These are phyloP conservation scores for Teratosphaeria zuluensis DNA, from an alignment of 2,329 filamentous ascomycete genomes.

Conservation along the genomic window DNA sequence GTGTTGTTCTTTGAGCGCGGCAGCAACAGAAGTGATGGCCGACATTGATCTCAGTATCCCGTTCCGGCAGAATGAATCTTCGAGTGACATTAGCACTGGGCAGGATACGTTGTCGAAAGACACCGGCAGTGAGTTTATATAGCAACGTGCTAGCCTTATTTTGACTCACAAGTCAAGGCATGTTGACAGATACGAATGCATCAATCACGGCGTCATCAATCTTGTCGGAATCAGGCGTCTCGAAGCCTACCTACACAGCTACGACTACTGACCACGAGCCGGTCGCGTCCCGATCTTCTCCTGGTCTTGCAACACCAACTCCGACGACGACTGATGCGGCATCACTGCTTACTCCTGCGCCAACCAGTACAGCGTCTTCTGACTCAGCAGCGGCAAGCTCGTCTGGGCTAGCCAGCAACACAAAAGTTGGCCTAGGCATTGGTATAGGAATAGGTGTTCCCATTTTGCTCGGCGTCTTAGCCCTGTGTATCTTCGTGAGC, in stretches of 20 bases:
- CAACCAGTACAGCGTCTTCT: not conserved
- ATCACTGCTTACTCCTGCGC: not conserved
- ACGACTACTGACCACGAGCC: not conserved
- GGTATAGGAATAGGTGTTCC: slow-evolving; percentile 6
- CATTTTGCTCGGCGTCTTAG: slow-evolving; percentile 1
- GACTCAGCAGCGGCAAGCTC: not conserved
- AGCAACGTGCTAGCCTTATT: not conserved
- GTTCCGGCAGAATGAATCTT: not conserved
- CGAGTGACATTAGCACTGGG: not conserved
- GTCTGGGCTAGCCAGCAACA: slow-evolving; percentile 1
- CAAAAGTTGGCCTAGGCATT: slow-evolving; percentile 5
- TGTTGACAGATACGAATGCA: not conserved
- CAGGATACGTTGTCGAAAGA: not conserved
- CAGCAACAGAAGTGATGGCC: not conserved
- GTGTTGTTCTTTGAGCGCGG: not conserved
- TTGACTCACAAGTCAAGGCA: not conserved
- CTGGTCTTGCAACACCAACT: not conserved
- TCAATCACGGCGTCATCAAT: not conserved
- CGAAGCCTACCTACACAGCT: not conserved
- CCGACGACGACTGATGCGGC: not conserved
- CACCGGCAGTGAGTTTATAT: not conserved
- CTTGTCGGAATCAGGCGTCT: not conserved
- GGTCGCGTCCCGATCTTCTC: not conserved
- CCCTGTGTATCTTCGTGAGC: not conserved
- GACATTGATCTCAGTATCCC: no score